phyloP scores from a whole-genome alignment of 2,329 filamentous ascomycete species.

The Calonectria fujianensis region DNA sequence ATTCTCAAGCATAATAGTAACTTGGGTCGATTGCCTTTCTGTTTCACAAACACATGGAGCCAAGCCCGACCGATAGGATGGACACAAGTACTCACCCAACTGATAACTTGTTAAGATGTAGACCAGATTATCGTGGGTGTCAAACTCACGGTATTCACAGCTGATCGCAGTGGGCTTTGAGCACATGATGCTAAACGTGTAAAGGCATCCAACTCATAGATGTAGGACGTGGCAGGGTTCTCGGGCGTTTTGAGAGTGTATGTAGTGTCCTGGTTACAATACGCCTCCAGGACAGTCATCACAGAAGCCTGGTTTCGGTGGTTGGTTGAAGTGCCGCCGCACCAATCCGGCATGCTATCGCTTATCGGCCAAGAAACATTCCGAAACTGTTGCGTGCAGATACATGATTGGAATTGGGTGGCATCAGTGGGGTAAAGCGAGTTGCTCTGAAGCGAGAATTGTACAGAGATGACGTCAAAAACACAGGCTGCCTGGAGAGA shows the following conservation, averaged over 20 bases:
- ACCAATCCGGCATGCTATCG: not conserved
- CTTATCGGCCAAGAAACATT: not conserved
- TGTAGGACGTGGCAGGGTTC: slow-evolving; percentile 3
- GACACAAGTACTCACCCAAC: not conserved
- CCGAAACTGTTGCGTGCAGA: not conserved
- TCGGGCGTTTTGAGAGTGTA: not conserved
- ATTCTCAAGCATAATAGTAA: not conserved
- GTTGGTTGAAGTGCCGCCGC: not conserved
- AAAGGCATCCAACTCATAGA: slow-evolving; percentile 20
- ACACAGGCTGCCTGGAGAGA: not conserved
- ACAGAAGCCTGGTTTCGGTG: slow-evolving; percentile 1
- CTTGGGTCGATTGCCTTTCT: not conserved
- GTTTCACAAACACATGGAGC: slow-evolving; percentile 8
- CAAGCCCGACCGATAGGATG: not conserved
- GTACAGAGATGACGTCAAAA: not conserved
- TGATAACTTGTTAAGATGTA: not conserved
- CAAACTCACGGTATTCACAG: slow-evolving; percentile 4
- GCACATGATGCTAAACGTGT: not conserved
- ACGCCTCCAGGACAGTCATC: not conserved
- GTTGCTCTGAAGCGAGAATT: not conserved
- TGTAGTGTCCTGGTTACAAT: slow-evolving; percentile 19
- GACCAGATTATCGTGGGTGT: not conserved
- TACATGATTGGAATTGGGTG: slow-evolving; percentile 11
- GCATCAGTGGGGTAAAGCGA: not conserved
- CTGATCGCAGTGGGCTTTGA: not conserved